Evolutionary conservation across 1,284 basidiomycete species (phyloP).

Genomic region (Trichosporon sp.): DNA sequence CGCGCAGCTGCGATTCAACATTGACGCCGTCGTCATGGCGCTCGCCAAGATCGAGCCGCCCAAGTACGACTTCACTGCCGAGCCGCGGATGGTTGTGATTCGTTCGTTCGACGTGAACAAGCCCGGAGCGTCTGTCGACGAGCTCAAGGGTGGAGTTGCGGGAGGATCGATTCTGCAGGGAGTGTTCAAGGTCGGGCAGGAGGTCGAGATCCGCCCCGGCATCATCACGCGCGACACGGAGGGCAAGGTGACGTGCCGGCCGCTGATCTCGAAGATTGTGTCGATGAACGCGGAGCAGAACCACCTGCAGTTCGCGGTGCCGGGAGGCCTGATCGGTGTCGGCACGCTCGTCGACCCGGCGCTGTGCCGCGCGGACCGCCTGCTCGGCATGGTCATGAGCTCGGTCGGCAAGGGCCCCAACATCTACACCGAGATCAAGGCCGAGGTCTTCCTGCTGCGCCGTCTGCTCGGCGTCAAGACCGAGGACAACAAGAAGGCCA

Average conservation of each 20-base stretch:
- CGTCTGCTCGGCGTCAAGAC: conserved; percentile 95
- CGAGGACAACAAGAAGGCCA: conserved; percentile 97
- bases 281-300: conserved; percentile 93
- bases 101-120: conserved; percentile 99
- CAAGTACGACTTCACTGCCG: conserved; percentile 82
- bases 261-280: conserved; percentile 88
- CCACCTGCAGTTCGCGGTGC: conserved; percentile 88
- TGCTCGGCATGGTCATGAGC: conserved; percentile 94
- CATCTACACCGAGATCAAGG: conserved; percentile 72
- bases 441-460: conserved; percentile 76
- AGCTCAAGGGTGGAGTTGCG: conserved; percentile 95
- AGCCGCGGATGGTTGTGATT: conserved; percentile 93
- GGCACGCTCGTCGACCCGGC: conserved; percentile 96
- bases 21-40: conserved; percentile 99
- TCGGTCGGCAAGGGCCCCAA: conserved; percentile 88
- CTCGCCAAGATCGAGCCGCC: conserved; percentile 96
- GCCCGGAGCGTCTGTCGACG: conserved; percentile 93
- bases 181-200: conserved; percentile 77
- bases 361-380: conserved; percentile 89
- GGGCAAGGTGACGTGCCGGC: conserved; percentile 85
- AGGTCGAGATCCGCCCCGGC: conserved; percentile 95
- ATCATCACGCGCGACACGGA: conserved; percentile 93
- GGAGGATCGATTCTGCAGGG: conserved; percentile 94
- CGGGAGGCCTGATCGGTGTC: conserved; percentile 96
- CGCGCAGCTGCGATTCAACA: conserved; percentile 97